Percentiles rank a stretch among this genome's conserved stretches.
Conservation (phyloP, 2,329 filamentous ascomycete genomes). For the Colletotrichum graminicola region DNA sequence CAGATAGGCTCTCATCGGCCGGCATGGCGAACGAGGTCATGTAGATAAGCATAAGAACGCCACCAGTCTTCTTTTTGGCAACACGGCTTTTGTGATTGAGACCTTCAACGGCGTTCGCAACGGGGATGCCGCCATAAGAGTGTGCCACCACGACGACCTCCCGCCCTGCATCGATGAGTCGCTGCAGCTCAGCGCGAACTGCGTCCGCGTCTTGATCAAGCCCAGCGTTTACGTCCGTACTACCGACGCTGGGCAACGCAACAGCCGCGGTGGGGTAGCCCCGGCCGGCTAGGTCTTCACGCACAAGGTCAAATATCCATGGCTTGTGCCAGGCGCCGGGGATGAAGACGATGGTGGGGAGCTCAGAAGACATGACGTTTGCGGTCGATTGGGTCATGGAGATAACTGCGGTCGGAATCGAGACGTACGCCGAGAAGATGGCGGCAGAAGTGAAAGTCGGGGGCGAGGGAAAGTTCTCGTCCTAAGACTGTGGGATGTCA, state of each 20-base stretch:
- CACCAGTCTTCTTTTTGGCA: constrained; percentile 50
- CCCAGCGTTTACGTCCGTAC: constrained; percentile 45
- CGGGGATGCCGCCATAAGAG: constrained; percentile 57
- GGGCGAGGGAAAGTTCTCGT: background rate
- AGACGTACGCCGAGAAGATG: background rate
- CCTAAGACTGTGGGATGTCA: too few relatives aligned
- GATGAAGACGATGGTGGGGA: constrained; percentile 51
- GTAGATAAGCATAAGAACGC: constrained; percentile 54
- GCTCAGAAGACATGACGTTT: constrained; percentile 8
- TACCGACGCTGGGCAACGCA: constrained; percentile 49
- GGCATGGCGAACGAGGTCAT: constrained; percentile 50
- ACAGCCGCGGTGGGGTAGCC: constrained; percentile 51
- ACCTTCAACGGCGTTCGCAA: constrained; percentile 52
- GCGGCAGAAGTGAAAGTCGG: background rate
- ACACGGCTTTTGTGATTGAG: constrained; percentile 51
- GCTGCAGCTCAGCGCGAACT: constrained; percentile 46
- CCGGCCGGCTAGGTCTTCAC: constrained; percentile 47
- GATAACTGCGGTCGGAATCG: background rate
- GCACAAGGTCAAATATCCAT: constrained; percentile 47
- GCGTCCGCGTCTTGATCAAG: constrained; percentile 49
- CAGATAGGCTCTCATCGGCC: constrained; percentile 42
- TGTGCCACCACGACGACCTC: constrained; percentile 58
- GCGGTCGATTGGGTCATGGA: background rate
- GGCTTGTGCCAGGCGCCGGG: constrained; percentile 55
- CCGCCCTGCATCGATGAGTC: constrained; percentile 51